These are phyloP conservation scores for Aureobasidium zeae DNA, from an alignment of 2,329 filamentous ascomycete genomes.

Conservation along the genomic window DNA sequence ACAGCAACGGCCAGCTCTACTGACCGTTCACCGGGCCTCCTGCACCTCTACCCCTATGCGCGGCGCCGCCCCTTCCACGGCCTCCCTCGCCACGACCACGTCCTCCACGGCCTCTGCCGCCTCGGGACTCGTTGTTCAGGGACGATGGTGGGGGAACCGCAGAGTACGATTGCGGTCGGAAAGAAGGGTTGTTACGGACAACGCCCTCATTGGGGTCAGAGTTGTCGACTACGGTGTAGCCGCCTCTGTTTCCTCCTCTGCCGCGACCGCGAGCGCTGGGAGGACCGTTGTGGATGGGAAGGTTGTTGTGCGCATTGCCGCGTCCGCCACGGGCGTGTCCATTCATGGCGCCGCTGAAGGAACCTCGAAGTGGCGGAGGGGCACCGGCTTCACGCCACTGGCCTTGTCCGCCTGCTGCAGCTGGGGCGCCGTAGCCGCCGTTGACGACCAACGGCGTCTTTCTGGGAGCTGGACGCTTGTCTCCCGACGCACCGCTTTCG, in stretches of 20 bases:
- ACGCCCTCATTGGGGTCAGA: conserved; percentile 45
- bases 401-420: conserved; percentile 48
- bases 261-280: conserved; percentile 22
- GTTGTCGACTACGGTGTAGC: conserved; percentile 41
- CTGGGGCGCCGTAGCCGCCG: conserved; percentile 46
- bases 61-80: conserved; percentile 17
- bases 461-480: conserved; percentile 18
- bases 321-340: conserved; percentile 36
- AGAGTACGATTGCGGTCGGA: conserved; percentile 45
- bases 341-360: conserved; percentile 48
- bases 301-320: conserved; percentile 29
- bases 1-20: too few relatives aligned
- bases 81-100: conserved; percentile 21
- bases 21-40: conserved; percentile 14
- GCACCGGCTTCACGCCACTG: conserved; percentile 50
- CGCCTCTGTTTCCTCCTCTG: conserved; percentile 30
- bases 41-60: conserved; percentile 16
- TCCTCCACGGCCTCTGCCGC: conserved; percentile 24
- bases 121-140: conserved; percentile 38
- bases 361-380: conserved; percentile 50
- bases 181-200: conserved; percentile 46
- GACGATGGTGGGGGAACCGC: conserved; percentile 50
- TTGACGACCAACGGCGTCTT: conserved; percentile 14
- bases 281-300: conserved; percentile 33
- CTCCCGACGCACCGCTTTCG: conserved; percentile 33